A percentile compares a stretch with the other conserved stretches of the same genome.
Evolutionary conservation across 192 early-diverging fungal genomes (phyloP).

Genomic region (Umbelopsis ramanniana): DNA sequence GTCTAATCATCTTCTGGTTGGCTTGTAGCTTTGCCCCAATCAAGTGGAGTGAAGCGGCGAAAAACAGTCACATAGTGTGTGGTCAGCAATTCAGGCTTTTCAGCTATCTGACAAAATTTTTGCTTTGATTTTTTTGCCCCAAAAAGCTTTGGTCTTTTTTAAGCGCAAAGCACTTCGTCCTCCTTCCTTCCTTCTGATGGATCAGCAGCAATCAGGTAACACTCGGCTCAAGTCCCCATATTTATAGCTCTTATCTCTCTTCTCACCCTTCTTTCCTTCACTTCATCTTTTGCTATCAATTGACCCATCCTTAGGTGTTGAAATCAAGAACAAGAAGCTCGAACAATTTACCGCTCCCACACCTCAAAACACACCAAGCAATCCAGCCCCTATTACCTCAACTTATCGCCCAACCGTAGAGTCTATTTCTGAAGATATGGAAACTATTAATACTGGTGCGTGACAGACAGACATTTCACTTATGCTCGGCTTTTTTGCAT

Average conservation of each 20-base stretch:
- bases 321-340: conserved; percentile 58
- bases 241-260: conserved; percentile 15
- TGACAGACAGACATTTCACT: background rate
- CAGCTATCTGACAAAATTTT: conserved; percentile 20
- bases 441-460: conserved; percentile 40
- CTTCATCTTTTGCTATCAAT: background rate
- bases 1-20: background rate
- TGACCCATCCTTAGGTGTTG: conserved; percentile 29
- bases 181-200: conserved; percentile 24
- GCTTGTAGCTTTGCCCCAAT: background rate
- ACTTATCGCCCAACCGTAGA: conserved; percentile 48
- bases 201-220: conserved; percentile 25
- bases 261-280: background rate
- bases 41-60: background rate
- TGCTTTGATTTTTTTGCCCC: conserved; percentile 20
- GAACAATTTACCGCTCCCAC: conserved; percentile 57
- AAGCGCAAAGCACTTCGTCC: conserved; percentile 18
- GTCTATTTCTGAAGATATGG: conserved; percentile 56
- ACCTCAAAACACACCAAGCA: conserved; percentile 61
- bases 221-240: background rate
- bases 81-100: background rate
- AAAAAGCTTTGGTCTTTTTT: conserved; percentile 11
- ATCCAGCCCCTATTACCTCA: conserved; percentile 57
- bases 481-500: background rate
- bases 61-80: background rate